Conservation (phyloP, 495 filamentous ascomycete species). For the Evernia prunastri region DNA sequence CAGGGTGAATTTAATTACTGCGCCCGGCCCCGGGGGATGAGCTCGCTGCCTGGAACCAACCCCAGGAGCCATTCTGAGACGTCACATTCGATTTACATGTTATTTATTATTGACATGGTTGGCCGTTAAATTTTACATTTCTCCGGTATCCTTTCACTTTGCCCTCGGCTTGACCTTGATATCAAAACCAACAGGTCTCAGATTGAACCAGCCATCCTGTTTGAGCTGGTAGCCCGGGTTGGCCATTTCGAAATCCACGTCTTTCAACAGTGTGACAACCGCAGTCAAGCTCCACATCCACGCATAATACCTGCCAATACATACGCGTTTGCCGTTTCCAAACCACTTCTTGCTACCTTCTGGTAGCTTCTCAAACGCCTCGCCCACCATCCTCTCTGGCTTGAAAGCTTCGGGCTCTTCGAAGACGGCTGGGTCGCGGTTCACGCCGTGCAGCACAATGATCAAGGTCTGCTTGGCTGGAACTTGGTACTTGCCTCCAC, state of each 20-base stretch:
- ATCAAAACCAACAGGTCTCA: constrained; percentile 25
- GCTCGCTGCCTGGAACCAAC: too few species aligned
- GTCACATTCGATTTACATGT: too few species aligned
- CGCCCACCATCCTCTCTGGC: constrained; percentile 63
- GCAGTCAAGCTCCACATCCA: constrained; percentile 50
- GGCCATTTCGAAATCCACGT: constrained; percentile 41
- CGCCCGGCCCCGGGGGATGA: too few species aligned
- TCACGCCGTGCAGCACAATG: constrained; percentile 55
- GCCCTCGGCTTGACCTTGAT: constrained; percentile 23
- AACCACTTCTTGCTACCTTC: constrained; percentile 58
- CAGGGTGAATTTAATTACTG: too few species aligned
- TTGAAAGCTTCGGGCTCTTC: constrained; percentile 57
- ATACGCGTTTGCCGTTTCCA: constrained; percentile 64
- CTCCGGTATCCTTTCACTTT: neutral
- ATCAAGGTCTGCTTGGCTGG: constrained; percentile 55
- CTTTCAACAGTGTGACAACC: constrained; percentile 37
- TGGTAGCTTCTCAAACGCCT: constrained; percentile 54
- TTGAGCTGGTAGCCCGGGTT: constrained; percentile 38
- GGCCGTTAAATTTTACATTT: neutral
- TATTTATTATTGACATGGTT: neutral
- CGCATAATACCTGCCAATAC: constrained; percentile 60
- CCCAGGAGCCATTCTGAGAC: too few species aligned
- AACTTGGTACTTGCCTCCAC: constrained; percentile 62
- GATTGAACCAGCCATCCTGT: constrained; percentile 30
- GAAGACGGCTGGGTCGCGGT: constrained; percentile 63